A percentile compares a stretch with the other conserved stretches of the same genome.
Evolutionary conservation across 306 rosid species (phyloP).

Genomic region (Glycine soja): DNA sequence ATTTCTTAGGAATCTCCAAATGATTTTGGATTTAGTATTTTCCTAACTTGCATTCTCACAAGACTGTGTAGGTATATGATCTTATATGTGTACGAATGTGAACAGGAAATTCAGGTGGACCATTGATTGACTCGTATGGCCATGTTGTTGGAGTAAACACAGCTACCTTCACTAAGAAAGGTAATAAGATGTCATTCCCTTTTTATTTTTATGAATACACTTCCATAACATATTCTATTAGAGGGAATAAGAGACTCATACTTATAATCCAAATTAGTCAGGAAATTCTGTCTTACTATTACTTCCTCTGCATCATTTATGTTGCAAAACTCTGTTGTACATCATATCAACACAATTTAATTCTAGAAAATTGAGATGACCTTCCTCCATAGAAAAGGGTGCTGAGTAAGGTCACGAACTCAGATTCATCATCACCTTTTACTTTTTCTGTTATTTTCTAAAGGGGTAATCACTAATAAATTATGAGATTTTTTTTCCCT

Average conservation of each 20-base stretch:
- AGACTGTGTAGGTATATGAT: not conserved
- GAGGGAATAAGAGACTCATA: slow-evolving; percentile 1
- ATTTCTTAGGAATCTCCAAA: not conserved
- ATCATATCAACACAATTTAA: slow-evolving; percentile 22
- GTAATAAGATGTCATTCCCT: slow-evolving; percentile 44
- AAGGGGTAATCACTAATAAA: no score
- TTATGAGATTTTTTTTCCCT: no score
- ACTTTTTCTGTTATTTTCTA: no score
- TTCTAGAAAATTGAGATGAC: not conserved
- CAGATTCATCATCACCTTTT: no score
- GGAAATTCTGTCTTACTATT: not conserved
- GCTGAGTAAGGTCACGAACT: no score
- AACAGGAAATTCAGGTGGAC: slow-evolving; percentile 96
- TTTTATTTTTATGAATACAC: not conserved
- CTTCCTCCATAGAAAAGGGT: no score
- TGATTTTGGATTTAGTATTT: no score
- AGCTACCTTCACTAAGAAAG: slow-evolving; percentile 91
- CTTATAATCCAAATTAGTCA: not conserved
- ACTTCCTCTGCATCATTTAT: not conserved
- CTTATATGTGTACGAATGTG: slow-evolving; percentile 27
- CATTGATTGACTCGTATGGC: slow-evolving; percentile 81
- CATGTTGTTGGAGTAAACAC: slow-evolving; percentile 92
- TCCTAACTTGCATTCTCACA: not conserved
- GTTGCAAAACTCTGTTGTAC: slow-evolving; percentile 9
- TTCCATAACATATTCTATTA: not conserved